Conservation (phyloP, 2,329 filamentous ascomycete genomes). For the Phialemonium atrogriseum region DNA sequence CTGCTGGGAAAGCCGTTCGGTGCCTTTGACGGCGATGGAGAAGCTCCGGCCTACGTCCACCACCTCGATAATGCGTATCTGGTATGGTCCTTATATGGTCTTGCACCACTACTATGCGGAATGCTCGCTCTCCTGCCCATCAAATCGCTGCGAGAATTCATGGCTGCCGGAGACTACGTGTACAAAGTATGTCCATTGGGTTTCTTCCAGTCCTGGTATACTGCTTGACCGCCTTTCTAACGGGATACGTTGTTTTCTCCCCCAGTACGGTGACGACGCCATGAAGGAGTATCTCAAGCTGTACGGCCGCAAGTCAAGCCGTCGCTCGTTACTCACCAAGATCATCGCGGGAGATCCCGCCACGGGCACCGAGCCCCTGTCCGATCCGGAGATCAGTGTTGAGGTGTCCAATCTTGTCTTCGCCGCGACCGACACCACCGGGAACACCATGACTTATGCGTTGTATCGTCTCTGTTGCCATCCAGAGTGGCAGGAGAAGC, state of each 20-base stretch:
- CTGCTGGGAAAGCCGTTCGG: slow-evolving; percentile 9
- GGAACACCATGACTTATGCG: slow-evolving; percentile 10
- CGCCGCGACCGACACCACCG: slow-evolving; percentile 10
- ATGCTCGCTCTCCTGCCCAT: slow-evolving; percentile 6
- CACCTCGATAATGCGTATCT: slow-evolving; percentile 10
- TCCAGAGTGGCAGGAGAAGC: slow-evolving; percentile 9
- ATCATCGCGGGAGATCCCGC: slow-evolving; percentile 6
- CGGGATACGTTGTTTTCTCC: too few species aligned
- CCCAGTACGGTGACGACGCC: slow-evolving; percentile 10
- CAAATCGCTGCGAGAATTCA: slow-evolving; percentile 6
- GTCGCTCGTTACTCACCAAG: slow-evolving; percentile 9
- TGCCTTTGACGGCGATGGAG: slow-evolving; percentile 6
- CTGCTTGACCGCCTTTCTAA: too few species aligned
- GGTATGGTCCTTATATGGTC: slow-evolving; percentile 3
- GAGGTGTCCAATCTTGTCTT: slow-evolving; percentile 11
- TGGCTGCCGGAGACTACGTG: slow-evolving; percentile 8
- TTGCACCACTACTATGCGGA: slow-evolving; percentile 5
- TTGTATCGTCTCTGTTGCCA: slow-evolving; percentile 7
- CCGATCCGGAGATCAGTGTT: slow-evolving; percentile 7
- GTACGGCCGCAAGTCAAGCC: slow-evolving; percentile 6
- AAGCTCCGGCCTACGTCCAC: slow-evolving; percentile 8
- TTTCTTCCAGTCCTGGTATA: too few species aligned
- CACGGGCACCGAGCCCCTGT: slow-evolving; percentile 6
- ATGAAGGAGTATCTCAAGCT: slow-evolving; percentile 8
- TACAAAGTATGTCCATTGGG: too few species aligned